Evolutionary conservation across 768 basidiomycete species (phyloP), one percentile per base, ranked within the genome.

Genomic region (Pulveroboletus frians): DNA sequence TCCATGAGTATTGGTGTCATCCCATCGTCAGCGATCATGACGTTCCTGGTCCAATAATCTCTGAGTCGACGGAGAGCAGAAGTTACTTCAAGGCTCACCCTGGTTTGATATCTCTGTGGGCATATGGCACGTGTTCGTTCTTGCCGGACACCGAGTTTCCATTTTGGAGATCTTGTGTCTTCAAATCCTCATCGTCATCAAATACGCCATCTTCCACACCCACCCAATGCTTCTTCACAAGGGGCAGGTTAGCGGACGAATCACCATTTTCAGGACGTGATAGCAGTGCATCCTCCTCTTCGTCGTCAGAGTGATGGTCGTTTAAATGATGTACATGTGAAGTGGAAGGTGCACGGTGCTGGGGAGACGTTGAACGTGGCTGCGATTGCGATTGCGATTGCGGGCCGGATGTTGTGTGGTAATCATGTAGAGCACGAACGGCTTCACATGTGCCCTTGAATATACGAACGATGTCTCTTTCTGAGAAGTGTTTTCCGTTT

Each of bases 371-470:
- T n/a, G 56, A 44, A 13, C 62, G 40, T 57, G 67, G 47, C 53
- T 59, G 46, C 51, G 50, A 31, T 27, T 64, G 56, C 51, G 50
- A 31, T 27, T 64, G 56, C 18, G 56, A 47, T 26, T 26, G 23
- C 18, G 56, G 46, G 11, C 56, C 59, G 45, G 61, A 52, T 30
- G 78, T 73, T 1, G 85, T 79, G 36, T 79, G 81, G 66, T 92
- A 92, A 52, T 81, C 80, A 66, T 99, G 96, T 89, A 99, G 92
- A 1, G 95, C 93, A 31, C 86, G 83, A 20, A 99, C 82, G 43
- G 92, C 96, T 52, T 88, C 80, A 68, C 95, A 98, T 9, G 95
- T 92, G 9, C 95, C 95, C 56, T 84, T 88, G 77, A 99, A 98
- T 32, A 95, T 76, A 39, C 79, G 78, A 31, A 97, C 74, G 74